These are phyloP conservation scores for Phytophthora ohioensis DNA, from an alignment of 352 stramenopile genomes.

Conservation along the genomic window DNA sequence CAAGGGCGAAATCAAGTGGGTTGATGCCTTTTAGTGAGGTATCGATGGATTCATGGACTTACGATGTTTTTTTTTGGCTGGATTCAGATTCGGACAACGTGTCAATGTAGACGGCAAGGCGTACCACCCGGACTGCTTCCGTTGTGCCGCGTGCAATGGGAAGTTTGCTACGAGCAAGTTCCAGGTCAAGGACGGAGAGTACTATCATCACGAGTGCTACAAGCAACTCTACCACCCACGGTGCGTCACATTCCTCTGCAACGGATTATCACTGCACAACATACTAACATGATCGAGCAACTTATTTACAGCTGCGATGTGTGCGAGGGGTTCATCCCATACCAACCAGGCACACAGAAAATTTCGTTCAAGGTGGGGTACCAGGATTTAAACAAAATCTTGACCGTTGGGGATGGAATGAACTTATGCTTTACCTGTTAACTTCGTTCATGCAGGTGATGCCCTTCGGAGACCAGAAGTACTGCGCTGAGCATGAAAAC, in stretches of 20 bases:
- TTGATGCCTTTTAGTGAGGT: constrained; percentile 1
- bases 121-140: constrained; percentile 63
- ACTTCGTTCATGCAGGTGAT: constrained; percentile 47
- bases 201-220: constrained; percentile 76
- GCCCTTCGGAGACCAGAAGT: constrained; percentile 71
- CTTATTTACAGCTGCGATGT: constrained; percentile 59
- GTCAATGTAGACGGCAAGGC: constrained; percentile 50
- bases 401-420: background rate
- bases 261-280: background rate
- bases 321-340: constrained; percentile 67
- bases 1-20: constrained; percentile 43
- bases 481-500: constrained; percentile 70
- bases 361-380: constrained; percentile 62
- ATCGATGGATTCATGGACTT: background rate
- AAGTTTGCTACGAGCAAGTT: constrained; percentile 56
- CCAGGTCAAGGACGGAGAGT: constrained; percentile 62
- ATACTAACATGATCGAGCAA: constrained; percentile 10
- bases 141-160: constrained; percentile 51
- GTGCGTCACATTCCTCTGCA: constrained; percentile 28
- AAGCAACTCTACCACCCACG: constrained; percentile 68
- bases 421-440: background rate
- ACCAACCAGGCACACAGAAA: constrained; percentile 50
- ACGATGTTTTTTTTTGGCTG: constrained; percentile 1
- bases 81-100: constrained; percentile 37
- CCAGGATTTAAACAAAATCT: background rate